Evolutionary conservation across 2,329 filamentous ascomycete genomes (phyloP).

Genomic region (Gaeumannomyces sp.): DNA sequence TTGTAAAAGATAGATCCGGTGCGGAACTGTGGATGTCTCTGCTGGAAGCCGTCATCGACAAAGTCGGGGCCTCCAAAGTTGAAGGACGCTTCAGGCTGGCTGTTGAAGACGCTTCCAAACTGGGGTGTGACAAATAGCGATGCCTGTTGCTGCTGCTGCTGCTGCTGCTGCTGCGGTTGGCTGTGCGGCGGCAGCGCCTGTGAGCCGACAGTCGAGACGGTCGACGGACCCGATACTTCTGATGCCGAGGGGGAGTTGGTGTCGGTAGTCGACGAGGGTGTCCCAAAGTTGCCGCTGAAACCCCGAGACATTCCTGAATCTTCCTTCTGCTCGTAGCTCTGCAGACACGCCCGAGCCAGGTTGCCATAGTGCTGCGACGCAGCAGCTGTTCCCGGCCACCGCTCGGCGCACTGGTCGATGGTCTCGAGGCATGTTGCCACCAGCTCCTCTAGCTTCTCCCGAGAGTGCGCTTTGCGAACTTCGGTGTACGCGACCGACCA

Average conservation of each 20-base stretch:
- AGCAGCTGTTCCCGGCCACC: slow-evolving; percentile 86
- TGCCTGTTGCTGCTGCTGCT: slow-evolving; percentile 17
- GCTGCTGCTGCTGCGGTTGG: slow-evolving; percentile 14
- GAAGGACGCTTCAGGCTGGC: slow-evolving; percentile 43
- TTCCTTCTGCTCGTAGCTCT: slow-evolving; percentile 68
- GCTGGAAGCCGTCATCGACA: slow-evolving; percentile 24
- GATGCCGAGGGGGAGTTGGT: slow-evolving; percentile 40
- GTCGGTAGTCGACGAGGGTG: slow-evolving; percentile 43
- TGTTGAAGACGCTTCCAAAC: slow-evolving; percentile 54
- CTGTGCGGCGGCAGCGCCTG: slow-evolving; percentile 15
- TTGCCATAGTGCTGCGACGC: slow-evolving; percentile 83
- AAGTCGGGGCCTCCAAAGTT: slow-evolving; percentile 10
- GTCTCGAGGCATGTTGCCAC: slow-evolving; percentile 71
- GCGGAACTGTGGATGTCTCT: slow-evolving; percentile 44
- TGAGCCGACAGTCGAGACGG: slow-evolving; percentile 21
- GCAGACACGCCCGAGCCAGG: slow-evolving; percentile 77
- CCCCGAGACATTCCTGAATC: slow-evolving; percentile 28
- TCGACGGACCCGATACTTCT: slow-evolving; percentile 27
- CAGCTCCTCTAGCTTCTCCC: slow-evolving; percentile 70
- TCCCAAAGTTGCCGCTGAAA: slow-evolving; percentile 28
- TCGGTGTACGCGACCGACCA: slow-evolving; percentile 88
- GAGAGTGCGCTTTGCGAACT: slow-evolving; percentile 65
- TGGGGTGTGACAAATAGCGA: slow-evolving; percentile 43
- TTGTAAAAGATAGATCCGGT: slow-evolving; percentile 62
- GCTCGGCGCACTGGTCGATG: slow-evolving; percentile 71